Evolutionary conservation across 139 green algal species (phyloP), one percentile per base, ranked within the genome.

Genomic region (Chlorella ohadii): DNA sequence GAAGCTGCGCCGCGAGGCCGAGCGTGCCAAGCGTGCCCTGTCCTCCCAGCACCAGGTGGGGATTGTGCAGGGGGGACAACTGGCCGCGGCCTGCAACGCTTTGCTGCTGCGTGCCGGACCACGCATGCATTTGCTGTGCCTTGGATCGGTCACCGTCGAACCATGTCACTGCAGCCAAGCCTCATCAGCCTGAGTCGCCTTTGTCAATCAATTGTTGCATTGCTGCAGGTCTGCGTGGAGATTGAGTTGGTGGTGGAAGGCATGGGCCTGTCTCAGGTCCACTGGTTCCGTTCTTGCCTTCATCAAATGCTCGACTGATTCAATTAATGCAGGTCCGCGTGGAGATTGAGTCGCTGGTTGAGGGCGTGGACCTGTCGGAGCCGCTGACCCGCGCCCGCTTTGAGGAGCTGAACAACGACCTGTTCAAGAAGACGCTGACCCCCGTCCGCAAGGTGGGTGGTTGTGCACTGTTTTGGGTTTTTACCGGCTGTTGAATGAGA

Each of bases 381-480:
- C 96, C 97, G 6, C 93, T 99, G 34, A 99, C 97, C 3, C 93
- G 97, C 65, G 97, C 97, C 1, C 94, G 97, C 47, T 99, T 99
- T 83, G 97, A 99, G 93, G 97, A 99, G 92, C 93, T 99, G 41
- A 99, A 99, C 94, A 94, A 93, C 80, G 97, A 99, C 86, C 93
- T 99, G 57, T 99, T 99, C 94, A 94, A 94, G 84, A 98, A 99
- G 93, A 99, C 96, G 31, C 93, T 99, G 90, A 94, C 92, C 16
- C 97, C 97, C 16, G 97, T 99, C 19, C 96, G 97, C 91, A 95
- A 95, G 92, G 92, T 92, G 72, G 44, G 31, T 33, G 39, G 17
- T 9, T 51, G 4, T 63, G 39, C 28, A 36, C 33, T 1, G 72
- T 59, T 22, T 59, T 59, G 51, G 44, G 7, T 6, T 55, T 6